Percentiles rank a stretch among this genome's conserved stretches.
These are phyloP conservation scores for Phaeophleospora eucalypticola DNA, from an alignment of 2,329 filamentous ascomycete genomes.

Conservation along the genomic window DNA sequence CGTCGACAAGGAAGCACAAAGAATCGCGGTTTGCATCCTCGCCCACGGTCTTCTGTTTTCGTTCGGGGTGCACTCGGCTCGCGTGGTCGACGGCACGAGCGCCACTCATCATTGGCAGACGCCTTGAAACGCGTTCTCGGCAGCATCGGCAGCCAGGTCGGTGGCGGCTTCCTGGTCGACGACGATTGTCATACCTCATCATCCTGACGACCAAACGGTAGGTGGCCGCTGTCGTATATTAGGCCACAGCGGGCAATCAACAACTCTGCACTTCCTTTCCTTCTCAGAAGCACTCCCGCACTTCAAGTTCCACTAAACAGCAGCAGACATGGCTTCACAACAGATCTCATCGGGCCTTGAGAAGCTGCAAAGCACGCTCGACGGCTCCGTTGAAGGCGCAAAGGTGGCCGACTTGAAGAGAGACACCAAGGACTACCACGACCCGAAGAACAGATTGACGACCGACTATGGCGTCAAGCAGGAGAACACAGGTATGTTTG, in stretches of 20 bases:
- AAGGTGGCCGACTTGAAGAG: conserved; percentile 61
- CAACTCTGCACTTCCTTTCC: neutral
- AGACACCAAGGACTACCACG: conserved; percentile 56
- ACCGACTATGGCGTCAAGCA: conserved; percentile 75
- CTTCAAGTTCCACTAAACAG: neutral
- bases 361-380: conserved; percentile 31
- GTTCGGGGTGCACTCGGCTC: neutral
- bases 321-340: conserved; percentile 19
- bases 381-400: conserved; percentile 30
- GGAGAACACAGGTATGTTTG: conserved; percentile 48
- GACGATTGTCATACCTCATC: neutral
- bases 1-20: conserved; percentile 3
- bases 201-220: neutral
- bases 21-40: neutral
- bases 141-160: neutral
- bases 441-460: conserved; percentile 58
- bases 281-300: too few relatives aligned
- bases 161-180: neutral
- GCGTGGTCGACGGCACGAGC: neutral
- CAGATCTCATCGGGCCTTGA: conserved; percentile 23
- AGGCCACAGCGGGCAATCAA: too few relatives aligned
- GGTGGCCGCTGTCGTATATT: neutral
- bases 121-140: too few relatives aligned
- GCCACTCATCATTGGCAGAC: neutral
- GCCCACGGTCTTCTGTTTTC: neutral